Conservation (phyloP, 1,284 basidiomycete genomes). For the Fomitiporia mediterranea region DNA sequence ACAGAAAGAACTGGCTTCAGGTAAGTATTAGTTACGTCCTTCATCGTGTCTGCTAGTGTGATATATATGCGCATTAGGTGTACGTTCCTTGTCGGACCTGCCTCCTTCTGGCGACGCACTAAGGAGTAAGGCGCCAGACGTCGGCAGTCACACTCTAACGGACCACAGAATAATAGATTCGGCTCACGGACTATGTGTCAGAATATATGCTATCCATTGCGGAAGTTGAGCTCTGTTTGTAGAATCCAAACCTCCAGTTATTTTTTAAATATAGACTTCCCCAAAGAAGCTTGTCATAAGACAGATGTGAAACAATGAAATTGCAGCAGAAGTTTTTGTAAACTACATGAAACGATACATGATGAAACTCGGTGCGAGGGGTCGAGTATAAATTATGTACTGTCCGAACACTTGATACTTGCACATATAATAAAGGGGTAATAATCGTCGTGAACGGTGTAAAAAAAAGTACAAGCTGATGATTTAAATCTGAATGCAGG, state of each 20-base stretch:
- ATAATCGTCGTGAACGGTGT: background rate
- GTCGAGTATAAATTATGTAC: background rate
- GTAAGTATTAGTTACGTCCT: slow-evolving; percentile 40
- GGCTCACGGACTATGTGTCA: too few species aligned
- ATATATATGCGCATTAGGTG: slow-evolving; percentile 44
- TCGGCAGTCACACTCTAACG: background rate
- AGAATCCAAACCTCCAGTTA: too few species aligned
- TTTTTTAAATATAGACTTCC: too few species aligned
- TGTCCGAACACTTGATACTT: background rate
- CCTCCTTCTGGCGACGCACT: slow-evolving; percentile 58
- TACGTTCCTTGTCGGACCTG: slow-evolving; percentile 76
- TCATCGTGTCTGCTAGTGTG: background rate
- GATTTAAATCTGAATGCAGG: background rate
- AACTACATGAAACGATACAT: slow-evolving; percentile 12
- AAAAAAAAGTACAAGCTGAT: background rate
- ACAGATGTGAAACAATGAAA: too few species aligned
- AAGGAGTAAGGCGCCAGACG: too few species aligned
- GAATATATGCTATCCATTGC: too few species aligned
- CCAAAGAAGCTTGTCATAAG: too few species aligned
- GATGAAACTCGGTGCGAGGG: background rate
- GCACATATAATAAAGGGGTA: background rate
- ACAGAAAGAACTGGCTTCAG: slow-evolving; percentile 84
- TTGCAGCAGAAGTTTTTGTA: too few species aligned
- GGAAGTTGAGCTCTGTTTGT: too few species aligned
- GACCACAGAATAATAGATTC: too few species aligned